Base-by-base conservation (phyloP, 768 basidiomycete genomes). In the Panus rudis region DNA sequence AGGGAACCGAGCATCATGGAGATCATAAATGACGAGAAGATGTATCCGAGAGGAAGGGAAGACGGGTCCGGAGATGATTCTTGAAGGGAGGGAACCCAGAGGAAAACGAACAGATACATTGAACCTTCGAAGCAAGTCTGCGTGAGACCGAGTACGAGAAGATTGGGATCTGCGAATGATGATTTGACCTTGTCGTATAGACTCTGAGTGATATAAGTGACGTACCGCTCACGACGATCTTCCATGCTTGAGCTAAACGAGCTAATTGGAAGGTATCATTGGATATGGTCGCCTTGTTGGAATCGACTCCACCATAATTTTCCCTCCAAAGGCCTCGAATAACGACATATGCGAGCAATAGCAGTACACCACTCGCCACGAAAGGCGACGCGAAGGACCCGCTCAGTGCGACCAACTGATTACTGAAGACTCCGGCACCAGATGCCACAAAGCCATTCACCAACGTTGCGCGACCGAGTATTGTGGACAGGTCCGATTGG, bases 101-200 rank as follows among this genome's bases (percentile, higher is more conserved):
- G 67, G 65, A 86, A 88, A 50, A 87, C 85, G 61, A 87, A 88
- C 47, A 87, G 73, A 61, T 88, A 87, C 84, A 87, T 85, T 4
- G 81, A 84, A 2, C 85, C 86, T 57, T 88, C 84, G 56, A 88
- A 88, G 61, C 81, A 84, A 1, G 85, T 88, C 61, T 88, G 84
- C 0, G 79, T 79, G 41, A 87, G 62, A 24, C 84, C 82, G 17
- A 88, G 71, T 20, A 73, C 72, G 47, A 85, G 62, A 8, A 88
- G 68, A 37, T 75, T 54, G 1, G 75, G 71, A 54, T 86, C 84
- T 84, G 53, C 8, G 46, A 37, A 43, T 33, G 31, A 14, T 22
- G 12, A 38, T 8, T 16, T n/a, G 11, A 5, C 33, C 10, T 7
- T 39, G n/a, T 14, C 30, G 35, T 20, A 23, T 24, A 37, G 21